Evolutionary conservation across 805 yeast genomes (phyloP), one percentile per base, ranked within the genome.

Genomic region (Phaffomyces thermotolerans): DNA sequence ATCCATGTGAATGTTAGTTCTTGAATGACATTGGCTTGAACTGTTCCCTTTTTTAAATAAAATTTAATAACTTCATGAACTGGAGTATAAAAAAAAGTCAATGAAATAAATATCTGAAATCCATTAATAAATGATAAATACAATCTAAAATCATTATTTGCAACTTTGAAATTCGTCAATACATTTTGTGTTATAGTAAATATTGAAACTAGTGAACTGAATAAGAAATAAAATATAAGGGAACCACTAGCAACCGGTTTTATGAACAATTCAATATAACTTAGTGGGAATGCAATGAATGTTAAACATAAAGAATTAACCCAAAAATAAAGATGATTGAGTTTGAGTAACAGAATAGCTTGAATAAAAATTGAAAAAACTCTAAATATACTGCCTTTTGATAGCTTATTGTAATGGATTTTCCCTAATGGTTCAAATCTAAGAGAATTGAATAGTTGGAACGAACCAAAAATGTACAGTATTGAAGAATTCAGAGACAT

Each of bases 1-100:
- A 93, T 87, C 98, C 99, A 93, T 24, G 80, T 67, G 61, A 93
- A 91, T 0, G 95, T 81, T 41, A 91, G 67, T 41, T 76, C 69
- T 3, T 95, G 82, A 50, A 91, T 77, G 14, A 89, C 66, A 58
- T 90, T 81, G 12, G 88, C 85, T 43, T 60, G 61, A 34, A 78
- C 81, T 35, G 68, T 64, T 1, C 81, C 84, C 36, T 60, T 57
- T 27, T 58, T 49, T 8, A 47, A 43, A 41, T 58, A 61, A 32
- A 51, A 52, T 24, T 61, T 48, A 4, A 51, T 55, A 37, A 71
- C 78, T 43, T 68, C 73, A 13, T 78, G 76, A 35, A 58, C 57
- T 7, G 65, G 49, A 6, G 54, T 57, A 40, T 67, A 70, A 42
- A 50, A 60, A 44, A 65, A 67, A 46, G 59, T 47, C 40, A 60